Base-by-base conservation (phyloP, 2,329 filamentous ascomycete genomes). In the Exophiala phaeomuriformis region DNA sequence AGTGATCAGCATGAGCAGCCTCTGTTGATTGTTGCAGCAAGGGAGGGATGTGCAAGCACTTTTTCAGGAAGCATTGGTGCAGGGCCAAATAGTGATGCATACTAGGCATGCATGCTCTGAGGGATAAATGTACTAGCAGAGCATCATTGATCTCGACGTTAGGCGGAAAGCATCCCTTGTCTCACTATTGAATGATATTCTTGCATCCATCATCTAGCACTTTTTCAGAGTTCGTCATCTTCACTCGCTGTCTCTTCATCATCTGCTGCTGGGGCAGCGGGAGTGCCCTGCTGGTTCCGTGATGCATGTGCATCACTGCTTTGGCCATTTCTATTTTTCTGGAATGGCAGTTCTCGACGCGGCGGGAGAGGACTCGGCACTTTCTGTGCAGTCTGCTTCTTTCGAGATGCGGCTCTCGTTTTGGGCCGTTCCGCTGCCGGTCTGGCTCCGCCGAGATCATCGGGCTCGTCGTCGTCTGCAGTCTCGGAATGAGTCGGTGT, bases 191-290 rank as follows among this genome's bases (percentile, higher is more conserved):
- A 19, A 19, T 19, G 19, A 19, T 19, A 19, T 19, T 19, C 19
- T 19, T 19, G 19, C 19, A 19, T 19, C 19, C 19, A 19, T 19
- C 19, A 19, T 19, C 19, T 19, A 19, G 19, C 19, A 19, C 43
- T 4, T 39, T 12, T 32, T 61, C 59, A 63, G 55, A 63, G 51
- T 45, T 63, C 61, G 31, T 59, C 56, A 51, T 58, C 60, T 51
- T 63, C 61, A 28, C 60, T 62, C 27, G 57, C 60, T 2, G 57
- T 60, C 41, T 60, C 62, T 30, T 57, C 62, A 30, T 57, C 51
- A 50, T 63, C 48, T 58, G 68, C 57, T 19, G 49, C 36, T 37
- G 44, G 2, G 4, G 27, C 28, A 43, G 30, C 12, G 31, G 42
- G 39, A 5, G 37, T 5, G 33, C n/a, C 41, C 28, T 43, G 36